Base-by-base conservation (phyloP, 202 grass and related monocot genomes). In the Brachypodium distachyon region DNA sequence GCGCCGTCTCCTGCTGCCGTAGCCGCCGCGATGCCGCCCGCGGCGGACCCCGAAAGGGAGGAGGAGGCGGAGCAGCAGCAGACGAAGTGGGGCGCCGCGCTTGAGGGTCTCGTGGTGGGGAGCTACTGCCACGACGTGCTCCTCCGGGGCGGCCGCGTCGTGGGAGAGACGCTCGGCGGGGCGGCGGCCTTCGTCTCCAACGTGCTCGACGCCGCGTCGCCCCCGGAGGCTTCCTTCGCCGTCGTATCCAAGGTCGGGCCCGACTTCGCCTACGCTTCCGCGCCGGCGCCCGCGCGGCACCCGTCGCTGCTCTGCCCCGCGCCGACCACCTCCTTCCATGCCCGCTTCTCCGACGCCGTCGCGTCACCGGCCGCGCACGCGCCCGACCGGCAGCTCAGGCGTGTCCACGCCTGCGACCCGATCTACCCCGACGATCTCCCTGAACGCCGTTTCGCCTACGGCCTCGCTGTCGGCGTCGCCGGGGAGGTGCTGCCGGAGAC, bases 61-160 rank as follows among this genome's bases (percentile, higher is more conserved):
- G 74, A 9, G 5, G 72, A 10, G 22, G 68, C 41, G 44, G 61
- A 14, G 67, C 9, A 17, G 53, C 0, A 13, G 64, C 40, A 6
- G 74, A 22, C 16, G 3, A 78, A 83, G 51, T 40, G n/a, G 16
- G 44, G 4, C 0, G 43, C 64, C 27, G 72, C 40, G 53, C 58
- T 73, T 14, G 58, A 85, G 48, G 76, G 82, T 9, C 78, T 99
- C 40, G 77, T 99, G 62, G 89, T 92, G 52, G 96, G 96, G 22
- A 99, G 93, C 89, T 99, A 99, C 83, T 99, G 96, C 77, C 96
- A 99, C 89, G 96, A 99, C 71, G 91, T 99, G 23, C 85, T 99
- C 53, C 86, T 90, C 56, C 91, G 87, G 18, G 89, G 82, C 22
- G 87, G 78, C 23, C 60, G 51, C 60, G 58, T 84, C 16, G 88